These are phyloP conservation scores for Boechera stricta DNA, from an alignment of 345 rosid genomes.

Conservation along the genomic window DNA sequence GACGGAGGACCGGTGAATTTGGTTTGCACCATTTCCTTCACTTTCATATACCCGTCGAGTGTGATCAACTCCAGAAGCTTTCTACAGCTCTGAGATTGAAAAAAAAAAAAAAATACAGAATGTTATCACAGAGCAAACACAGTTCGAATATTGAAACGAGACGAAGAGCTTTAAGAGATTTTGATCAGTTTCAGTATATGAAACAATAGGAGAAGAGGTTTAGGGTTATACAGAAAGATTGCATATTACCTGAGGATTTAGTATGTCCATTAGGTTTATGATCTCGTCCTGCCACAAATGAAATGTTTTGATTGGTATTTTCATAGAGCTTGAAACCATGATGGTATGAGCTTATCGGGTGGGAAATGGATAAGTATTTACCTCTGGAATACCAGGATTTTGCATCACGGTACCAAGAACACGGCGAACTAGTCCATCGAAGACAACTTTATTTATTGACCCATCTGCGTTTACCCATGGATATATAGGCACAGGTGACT, in stretches of 20 bases:
- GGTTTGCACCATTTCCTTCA: slow-evolving; percentile 69
- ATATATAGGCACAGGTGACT: slow-evolving; percentile 60
- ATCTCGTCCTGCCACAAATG: slow-evolving; percentile 68
- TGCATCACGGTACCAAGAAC: slow-evolving; percentile 87
- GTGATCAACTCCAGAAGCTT: slow-evolving; percentile 74
- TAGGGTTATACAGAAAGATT: neutral
- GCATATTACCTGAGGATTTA: slow-evolving; percentile 84
- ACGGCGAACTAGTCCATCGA: slow-evolving; percentile 78
- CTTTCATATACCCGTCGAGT: slow-evolving; percentile 66
- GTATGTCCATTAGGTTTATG: slow-evolving; percentile 63
- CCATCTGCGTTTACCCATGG: slow-evolving; percentile 98
- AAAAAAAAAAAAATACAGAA: neutral
- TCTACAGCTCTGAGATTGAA: slow-evolving; percentile 64
- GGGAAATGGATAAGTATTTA: slow-evolving; percentile 45
- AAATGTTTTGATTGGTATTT: slow-evolving; percentile 21
- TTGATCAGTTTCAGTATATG: slow-evolving; percentile 25
- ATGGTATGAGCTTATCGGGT: neutral
- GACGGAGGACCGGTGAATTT: slow-evolving; percentile 57
- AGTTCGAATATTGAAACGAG: neutral
- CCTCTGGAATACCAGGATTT: slow-evolving; percentile 91
- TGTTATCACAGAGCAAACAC: slow-evolving; percentile 14
- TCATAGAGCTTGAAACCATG: slow-evolving; percentile 19
- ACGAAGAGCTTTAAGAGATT: neutral
- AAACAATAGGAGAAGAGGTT: slow-evolving; percentile 5
- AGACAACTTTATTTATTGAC: slow-evolving; percentile 65